Conservation (phyloP, 148 eudicot species). For the Rhododendron kiyosumense region DNA sequence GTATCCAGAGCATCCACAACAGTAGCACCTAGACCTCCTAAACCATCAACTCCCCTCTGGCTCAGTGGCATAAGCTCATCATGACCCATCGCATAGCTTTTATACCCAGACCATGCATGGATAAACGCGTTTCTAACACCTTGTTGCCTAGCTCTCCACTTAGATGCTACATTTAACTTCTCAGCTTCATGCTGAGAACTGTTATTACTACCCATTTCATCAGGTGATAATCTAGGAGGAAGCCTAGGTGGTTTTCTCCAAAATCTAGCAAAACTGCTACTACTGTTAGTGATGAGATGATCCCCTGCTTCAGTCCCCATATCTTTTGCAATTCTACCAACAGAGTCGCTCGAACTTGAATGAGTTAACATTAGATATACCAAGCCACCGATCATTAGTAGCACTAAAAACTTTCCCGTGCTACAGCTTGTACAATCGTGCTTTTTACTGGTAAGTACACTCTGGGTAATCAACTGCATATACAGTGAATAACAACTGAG, state of each 20-base stretch:
- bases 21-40: conserved; percentile 98
- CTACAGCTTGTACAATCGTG: conserved; percentile 65
- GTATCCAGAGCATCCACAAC: conserved; percentile 92
- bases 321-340: conserved; percentile 24
- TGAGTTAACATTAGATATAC: conserved; percentile 61
- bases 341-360: conserved; percentile 26
- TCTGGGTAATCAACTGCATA: conserved; percentile 56
- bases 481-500: conserved; percentile 9
- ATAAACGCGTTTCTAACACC: conserved; percentile 71
- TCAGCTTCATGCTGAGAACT: conserved; percentile 23
- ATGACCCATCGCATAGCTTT: conserved; percentile 73
- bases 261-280: conserved; percentile 39
- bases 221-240: conserved; percentile 87
- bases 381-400: conserved; percentile 67
- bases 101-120: conserved; percentile 96
- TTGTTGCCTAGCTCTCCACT: conserved; percentile 64
- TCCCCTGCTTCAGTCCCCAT: conserved; percentile 22
- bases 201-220: conserved; percentile 53
- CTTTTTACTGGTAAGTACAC: conserved; percentile 44
- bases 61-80: conserved; percentile 93
- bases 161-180: conserved; percentile 26
- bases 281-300: conserved; percentile 28
- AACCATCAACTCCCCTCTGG: conserved; percentile 72
- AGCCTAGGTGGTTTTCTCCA: conserved; percentile 74
- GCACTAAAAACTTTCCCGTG: conserved; percentile 68